Evolutionary conservation across 1,284 basidiomycete species (phyloP).

Genomic region (Rhodotorula sp.): DNA sequence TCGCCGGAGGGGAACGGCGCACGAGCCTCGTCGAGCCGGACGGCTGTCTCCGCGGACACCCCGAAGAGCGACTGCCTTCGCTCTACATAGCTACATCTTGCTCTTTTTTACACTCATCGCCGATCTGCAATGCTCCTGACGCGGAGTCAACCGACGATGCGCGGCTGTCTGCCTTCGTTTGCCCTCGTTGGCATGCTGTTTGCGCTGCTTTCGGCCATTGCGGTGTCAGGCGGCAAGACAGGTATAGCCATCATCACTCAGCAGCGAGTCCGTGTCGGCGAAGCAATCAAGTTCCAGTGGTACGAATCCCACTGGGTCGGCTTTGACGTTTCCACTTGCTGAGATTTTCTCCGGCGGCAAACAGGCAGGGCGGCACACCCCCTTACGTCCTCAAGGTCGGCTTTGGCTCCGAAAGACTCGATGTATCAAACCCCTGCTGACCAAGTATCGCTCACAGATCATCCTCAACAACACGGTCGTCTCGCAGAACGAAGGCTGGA

Average conservation of each 20-base stretch:
- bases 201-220: neutral
- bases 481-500: constrained; percentile 13
- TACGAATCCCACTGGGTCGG: neutral
- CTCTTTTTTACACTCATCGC: too few relatives aligned
- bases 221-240: neutral
- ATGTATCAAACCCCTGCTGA: too few relatives aligned
- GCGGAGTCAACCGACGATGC: neutral
- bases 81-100: too few relatives aligned
- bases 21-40: too few relatives aligned
- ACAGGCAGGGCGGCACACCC: constrained; percentile 13
- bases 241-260: constrained; percentile 9
- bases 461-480: constrained; percentile 14
- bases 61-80: neutral
- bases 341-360: accelerated
- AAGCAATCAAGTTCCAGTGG: constrained; percentile 19
- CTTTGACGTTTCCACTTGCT: neutral
- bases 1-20: too few relatives aligned
- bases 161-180: neutral
- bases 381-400: constrained; percentile 13
- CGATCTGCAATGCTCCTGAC: neutral
- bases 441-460: neutral
- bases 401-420: neutral
- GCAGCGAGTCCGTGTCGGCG: constrained; percentile 3
- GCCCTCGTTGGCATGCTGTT: neutral
- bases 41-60: neutral